Conservation (phyloP, 345 rosid genomes). For the Citrus inodora region DNA sequence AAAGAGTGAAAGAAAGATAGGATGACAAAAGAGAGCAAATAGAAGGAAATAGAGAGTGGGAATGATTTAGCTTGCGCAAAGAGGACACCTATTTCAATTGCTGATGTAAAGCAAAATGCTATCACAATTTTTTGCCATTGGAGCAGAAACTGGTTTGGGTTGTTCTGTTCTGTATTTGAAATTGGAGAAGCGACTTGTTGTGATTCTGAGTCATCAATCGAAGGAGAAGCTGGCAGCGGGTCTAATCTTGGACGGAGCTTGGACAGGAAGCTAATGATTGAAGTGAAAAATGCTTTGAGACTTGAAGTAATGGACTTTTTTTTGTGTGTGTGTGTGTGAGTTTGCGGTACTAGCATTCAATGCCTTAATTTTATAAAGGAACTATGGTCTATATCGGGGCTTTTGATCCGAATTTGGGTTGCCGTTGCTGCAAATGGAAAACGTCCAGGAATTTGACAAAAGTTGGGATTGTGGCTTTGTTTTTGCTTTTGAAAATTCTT, state of each 20-base stretch:
- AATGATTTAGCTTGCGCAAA: not conserved
- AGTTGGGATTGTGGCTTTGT: too few species aligned
- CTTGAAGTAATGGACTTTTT: not conserved
- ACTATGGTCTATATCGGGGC: too few species aligned
- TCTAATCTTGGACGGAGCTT: not conserved
- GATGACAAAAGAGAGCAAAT: not conserved
- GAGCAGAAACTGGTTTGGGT: not conserved
- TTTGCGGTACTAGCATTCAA: too few species aligned
- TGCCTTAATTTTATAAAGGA: too few species aligned
- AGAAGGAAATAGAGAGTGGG: not conserved
- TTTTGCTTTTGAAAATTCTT: constrained; percentile 40
- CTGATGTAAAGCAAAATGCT: not conserved
- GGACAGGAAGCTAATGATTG: not conserved
- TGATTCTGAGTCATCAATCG: not conserved
- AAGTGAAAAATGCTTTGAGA: not conserved
- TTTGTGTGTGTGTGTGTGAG: too few species aligned
- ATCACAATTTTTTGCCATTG: not conserved
- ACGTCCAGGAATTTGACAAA: too few species aligned
- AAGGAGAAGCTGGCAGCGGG: not conserved
- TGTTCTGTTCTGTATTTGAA: not conserved
- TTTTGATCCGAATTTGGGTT: too few species aligned
- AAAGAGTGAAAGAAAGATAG: not conserved
- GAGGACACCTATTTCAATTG: not conserved
- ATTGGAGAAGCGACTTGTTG: not conserved
- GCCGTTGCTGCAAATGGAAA: too few species aligned